A percentile compares a stretch with the other conserved stretches of the same genome.
Conservation (phyloP, 768 basidiomycete genomes). For the Pleurotus ostreatus region DNA sequence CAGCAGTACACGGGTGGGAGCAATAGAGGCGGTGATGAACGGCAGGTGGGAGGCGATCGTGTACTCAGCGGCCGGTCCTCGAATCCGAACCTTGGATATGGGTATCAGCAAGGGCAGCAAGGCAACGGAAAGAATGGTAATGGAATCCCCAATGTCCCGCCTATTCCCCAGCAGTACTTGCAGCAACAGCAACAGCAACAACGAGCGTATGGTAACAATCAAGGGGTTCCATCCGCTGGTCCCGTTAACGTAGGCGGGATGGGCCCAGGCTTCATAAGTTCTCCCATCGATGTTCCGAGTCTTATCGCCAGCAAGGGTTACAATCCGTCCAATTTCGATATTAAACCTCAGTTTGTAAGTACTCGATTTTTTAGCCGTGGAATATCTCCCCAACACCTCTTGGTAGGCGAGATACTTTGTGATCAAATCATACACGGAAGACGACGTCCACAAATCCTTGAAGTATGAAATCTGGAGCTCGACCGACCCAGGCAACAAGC, state of each 20-base stretch:
- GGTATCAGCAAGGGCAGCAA: constrained; percentile 47
- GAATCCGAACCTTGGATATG: constrained; percentile 66
- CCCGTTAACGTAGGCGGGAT: constrained; percentile 33
- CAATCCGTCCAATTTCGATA: constrained; percentile 84
- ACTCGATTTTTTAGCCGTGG: no score
- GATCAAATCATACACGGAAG: constrained; percentile 99
- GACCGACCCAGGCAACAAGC: constrained; percentile 94
- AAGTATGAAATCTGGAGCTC: constrained; percentile 99
- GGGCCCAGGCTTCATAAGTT: constrained; percentile 43
- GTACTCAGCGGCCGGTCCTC: constrained; percentile 53
- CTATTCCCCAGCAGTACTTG: constrained; percentile 71
- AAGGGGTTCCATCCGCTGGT: constrained; percentile 39
- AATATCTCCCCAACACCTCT: neutral
- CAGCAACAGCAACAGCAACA: constrained; percentile 50
- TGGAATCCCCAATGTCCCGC: constrained; percentile 60
- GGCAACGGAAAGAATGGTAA: constrained; percentile 27
- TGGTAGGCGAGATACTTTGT: constrained; percentile 87
- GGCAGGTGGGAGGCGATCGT: constrained; percentile 38
- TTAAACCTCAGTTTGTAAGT: constrained; percentile 71
- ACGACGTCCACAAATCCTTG: constrained; percentile 97
- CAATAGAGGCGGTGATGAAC: constrained; percentile 17
- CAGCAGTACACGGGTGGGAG: constrained; percentile 32
- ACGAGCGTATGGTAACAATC: neutral
- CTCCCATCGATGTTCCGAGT: constrained; percentile 83
- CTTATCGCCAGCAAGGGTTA: constrained; percentile 87